These are phyloP conservation scores for Auriscalpium vulgare DNA, from an alignment of 768 basidiomycete species.

Conservation along the genomic window DNA sequence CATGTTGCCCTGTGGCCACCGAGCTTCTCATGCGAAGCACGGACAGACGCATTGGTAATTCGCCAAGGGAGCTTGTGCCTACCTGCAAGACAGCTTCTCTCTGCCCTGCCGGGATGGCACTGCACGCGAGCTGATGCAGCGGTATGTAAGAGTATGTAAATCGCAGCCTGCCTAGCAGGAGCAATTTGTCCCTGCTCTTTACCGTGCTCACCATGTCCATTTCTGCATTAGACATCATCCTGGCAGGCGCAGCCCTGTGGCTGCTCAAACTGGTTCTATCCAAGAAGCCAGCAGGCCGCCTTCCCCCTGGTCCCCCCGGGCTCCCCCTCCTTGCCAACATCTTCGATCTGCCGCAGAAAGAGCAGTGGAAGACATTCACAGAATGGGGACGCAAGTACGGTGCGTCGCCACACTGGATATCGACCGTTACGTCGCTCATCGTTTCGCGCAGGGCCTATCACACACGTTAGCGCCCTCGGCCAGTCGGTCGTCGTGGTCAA, in stretches of 20 bases:
- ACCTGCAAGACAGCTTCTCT: too few relatives aligned
- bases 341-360: slow-evolving; percentile 11
- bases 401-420: background rate
- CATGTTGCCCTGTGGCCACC: too few relatives aligned
- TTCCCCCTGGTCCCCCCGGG: slow-evolving; percentile 16
- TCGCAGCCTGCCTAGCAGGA: too few relatives aligned
- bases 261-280: background rate
- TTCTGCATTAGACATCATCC: slow-evolving; percentile 2
- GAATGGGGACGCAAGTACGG: slow-evolving; percentile 19
- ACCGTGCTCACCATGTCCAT: slow-evolving; percentile 21
- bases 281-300: background rate
- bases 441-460: background rate
- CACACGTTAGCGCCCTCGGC: background rate
- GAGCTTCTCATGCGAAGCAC: too few relatives aligned
- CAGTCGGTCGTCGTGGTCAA: background rate
- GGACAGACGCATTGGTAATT: too few relatives aligned
- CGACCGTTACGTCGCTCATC: too few relatives aligned
- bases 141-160: too few relatives aligned
- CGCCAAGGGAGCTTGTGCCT: too few relatives aligned
- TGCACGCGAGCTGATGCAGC: too few relatives aligned
- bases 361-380: slow-evolving; percentile 18
- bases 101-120: too few relatives aligned
- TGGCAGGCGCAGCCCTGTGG: background rate
- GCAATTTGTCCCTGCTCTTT: too few relatives aligned
- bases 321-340: slow-evolving; percentile 17